These are phyloP conservation scores for Macrolepiota albuminosa DNA, from an alignment of 768 basidiomycete species.

Conservation along the genomic window DNA sequence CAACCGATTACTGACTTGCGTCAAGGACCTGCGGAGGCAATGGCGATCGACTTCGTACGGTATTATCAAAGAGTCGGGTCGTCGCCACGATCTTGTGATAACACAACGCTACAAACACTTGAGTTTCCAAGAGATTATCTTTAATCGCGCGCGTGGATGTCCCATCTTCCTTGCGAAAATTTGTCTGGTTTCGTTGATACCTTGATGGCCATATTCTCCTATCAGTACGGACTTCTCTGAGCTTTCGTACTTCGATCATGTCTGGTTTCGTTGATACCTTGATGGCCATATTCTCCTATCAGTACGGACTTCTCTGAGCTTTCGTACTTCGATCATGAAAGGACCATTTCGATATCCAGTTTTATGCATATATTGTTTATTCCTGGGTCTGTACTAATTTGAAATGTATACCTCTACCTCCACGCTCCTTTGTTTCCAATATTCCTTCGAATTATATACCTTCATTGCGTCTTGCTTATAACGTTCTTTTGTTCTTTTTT, in stretches of 20 bases:
- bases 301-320: neutral
- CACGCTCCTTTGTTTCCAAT: neutral
- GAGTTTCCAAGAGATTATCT: neutral
- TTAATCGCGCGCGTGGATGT: neutral
- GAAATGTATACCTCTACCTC: neutral
- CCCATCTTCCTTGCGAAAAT: neutral
- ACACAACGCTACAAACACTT: neutral
- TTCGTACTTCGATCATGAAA: neutral
- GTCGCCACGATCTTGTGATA: neutral
- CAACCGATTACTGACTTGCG: neutral
- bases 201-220: too few species aligned
- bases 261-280: neutral
- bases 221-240: neutral
- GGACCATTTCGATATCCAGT: too few species aligned
- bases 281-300: too few species aligned
- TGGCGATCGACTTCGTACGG: conserved; percentile 15
- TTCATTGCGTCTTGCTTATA: neutral
- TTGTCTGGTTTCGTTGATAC: neutral
- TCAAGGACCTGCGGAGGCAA: neutral
- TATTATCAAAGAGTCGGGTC: conserved; percentile 9
- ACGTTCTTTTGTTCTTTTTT: neutral
- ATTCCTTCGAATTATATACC: neutral
- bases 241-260: neutral
- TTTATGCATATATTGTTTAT: neutral
- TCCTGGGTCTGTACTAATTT: neutral